phyloP scores from a whole-genome alignment of 306 rosid genomes.

The Castanopsis chinensis region DNA sequence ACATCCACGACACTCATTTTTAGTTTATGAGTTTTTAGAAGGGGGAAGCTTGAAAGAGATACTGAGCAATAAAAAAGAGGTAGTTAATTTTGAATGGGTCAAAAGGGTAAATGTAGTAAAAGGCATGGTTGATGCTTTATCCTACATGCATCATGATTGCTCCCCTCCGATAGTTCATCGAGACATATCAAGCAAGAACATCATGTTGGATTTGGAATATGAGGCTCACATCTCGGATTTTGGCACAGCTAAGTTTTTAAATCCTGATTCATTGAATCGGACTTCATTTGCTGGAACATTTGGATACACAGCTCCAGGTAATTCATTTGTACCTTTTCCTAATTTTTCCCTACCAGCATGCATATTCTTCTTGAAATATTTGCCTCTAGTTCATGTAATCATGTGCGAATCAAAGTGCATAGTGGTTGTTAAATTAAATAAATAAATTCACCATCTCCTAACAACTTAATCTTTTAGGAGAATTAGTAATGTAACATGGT shows the following conservation, averaged over 20 bases:
- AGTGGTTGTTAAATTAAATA: too few species aligned
- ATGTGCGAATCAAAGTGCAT: too few species aligned
- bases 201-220: conserved; percentile 9
- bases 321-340: too few species aligned
- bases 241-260: conserved; percentile 19
- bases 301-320: conserved; percentile 30
- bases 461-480: too few species aligned
- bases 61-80: background rate
- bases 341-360: rapidly evolving
- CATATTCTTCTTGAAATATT: too few species aligned
- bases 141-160: too few species aligned
- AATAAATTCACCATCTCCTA: too few species aligned
- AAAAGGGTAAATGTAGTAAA: conserved; percentile 5
- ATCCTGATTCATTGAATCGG: background rate
- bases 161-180: conserved; percentile 1
- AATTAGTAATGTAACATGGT: too few species aligned
- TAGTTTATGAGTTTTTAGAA: too few species aligned
- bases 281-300: conserved; percentile 19
- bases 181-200: conserved; percentile 24
- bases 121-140: conserved; percentile 7
- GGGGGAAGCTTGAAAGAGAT: background rate
- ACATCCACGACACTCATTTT: too few species aligned
- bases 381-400: too few species aligned
- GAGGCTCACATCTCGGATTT: background rate
- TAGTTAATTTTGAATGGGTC: background rate